phyloP scores from a whole-genome alignment of 164 flowering plant genomes.

The Piper betle region DNA sequence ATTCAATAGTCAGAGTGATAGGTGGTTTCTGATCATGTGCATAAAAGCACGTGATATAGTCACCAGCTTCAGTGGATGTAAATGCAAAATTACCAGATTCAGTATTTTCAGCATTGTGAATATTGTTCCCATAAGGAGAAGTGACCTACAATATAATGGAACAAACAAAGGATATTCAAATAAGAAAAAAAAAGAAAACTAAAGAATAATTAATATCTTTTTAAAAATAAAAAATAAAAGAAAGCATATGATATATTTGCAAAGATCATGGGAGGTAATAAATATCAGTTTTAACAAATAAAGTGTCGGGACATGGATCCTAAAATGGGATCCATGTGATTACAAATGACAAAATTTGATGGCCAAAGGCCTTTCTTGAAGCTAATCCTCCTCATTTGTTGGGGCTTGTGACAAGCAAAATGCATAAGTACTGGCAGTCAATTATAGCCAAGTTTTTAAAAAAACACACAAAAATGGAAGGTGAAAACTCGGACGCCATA shows the following conservation, averaged over 20 bases:
- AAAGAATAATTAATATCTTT: not conserved
- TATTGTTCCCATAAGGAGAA: conserved; percentile 45
- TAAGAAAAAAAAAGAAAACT: not conserved
- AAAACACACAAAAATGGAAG: not conserved
- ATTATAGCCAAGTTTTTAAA: not conserved
- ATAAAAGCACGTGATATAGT: conserved; percentile 57
- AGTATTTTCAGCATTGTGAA: conserved; percentile 41
- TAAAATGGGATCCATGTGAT: too few species aligned
- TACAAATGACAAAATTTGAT: too few species aligned
- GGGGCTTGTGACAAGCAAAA: too few species aligned
- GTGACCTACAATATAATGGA: conserved; percentile 34
- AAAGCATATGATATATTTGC: not conserved
- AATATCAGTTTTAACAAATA: not conserved
- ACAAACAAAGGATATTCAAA: not conserved
- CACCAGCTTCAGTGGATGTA: conserved; percentile 61
- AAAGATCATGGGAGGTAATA: not conserved
- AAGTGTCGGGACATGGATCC: too few species aligned
- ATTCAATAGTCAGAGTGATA: conserved; percentile 31
- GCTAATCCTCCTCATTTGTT: too few species aligned
- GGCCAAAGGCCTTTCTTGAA: too few species aligned
- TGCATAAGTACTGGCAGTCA: too few species aligned
- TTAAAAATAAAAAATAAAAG: not conserved
- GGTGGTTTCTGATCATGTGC: conserved; percentile 35
- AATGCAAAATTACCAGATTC: conserved; percentile 59
- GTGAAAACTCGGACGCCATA: too few species aligned